These are phyloP conservation scores for Kuraishia borneana DNA, from an alignment of 805 yeast genomes.

Conservation along the genomic window DNA sequence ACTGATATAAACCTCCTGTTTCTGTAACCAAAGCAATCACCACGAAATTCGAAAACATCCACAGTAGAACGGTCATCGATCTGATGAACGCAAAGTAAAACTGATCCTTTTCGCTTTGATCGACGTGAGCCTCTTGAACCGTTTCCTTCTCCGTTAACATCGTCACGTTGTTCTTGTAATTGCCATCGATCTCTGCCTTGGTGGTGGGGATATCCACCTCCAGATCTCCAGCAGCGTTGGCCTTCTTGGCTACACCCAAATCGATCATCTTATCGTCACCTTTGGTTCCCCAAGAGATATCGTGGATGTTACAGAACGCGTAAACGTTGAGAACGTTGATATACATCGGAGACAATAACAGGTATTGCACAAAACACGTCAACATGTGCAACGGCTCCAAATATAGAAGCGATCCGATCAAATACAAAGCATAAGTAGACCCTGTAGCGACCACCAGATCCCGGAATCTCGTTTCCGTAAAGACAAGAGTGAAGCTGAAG, in stretches of 20 bases:
- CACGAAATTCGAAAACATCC: constrained; percentile 83
- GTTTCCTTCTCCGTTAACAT: constrained; percentile 33
- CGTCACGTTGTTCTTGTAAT: constrained; percentile 55
- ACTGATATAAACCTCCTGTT: constrained; percentile 63
- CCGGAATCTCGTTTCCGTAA: constrained; percentile 64
- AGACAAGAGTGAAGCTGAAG: constrained; percentile 32
- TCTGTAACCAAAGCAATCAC: constrained; percentile 76
- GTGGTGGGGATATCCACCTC: constrained; percentile 71
- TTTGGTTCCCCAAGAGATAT: constrained; percentile 96
- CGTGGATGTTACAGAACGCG: constrained; percentile 94
- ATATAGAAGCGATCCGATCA: constrained; percentile 67
- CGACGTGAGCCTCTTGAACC: constrained; percentile 16
- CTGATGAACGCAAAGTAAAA: constrained; percentile 87
- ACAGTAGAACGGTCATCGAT: constrained; percentile 76
- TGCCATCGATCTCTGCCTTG: constrained; percentile 61
- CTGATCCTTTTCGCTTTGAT: constrained; percentile 41
- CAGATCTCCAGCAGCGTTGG: constrained; percentile 52
- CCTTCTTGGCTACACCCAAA: constrained; percentile 70
- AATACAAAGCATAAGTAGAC: constrained; percentile 75
- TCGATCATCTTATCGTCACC: constrained; percentile 66
- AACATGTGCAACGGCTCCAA: constrained; percentile 91
- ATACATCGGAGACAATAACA: constrained; percentile 79
- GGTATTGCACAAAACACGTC: constrained; percentile 76
- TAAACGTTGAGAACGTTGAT: constrained; percentile 86
- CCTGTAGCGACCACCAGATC: constrained; percentile 79